Evolutionary conservation across 2,329 filamentous ascomycete species (phyloP).

Genomic region (Pseudogymnoascus sp.): DNA sequence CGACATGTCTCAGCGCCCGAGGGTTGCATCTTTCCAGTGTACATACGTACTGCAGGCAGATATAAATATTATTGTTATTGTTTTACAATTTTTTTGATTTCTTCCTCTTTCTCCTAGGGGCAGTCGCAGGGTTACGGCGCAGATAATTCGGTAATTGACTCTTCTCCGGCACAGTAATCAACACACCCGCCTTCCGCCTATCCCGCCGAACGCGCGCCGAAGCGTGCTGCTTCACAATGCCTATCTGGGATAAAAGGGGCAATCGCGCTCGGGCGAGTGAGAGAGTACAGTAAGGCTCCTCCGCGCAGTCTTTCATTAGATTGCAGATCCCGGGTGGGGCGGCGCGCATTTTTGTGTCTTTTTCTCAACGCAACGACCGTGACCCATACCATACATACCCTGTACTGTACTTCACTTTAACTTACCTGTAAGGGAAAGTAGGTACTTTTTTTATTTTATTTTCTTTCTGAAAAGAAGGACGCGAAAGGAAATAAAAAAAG

Average conservation of each 20-base stretch:
- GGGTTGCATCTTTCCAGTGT: neutral
- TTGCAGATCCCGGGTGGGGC: conserved; percentile 4
- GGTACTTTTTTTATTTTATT: neutral
- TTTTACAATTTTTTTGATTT: neutral
- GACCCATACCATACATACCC: neutral
- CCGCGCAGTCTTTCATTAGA: neutral
- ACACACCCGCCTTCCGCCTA: neutral
- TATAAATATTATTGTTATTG: conserved; percentile 7
- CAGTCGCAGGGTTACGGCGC: neutral
- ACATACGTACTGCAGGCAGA: neutral
- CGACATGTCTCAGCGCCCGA: neutral
- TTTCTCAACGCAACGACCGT: conserved; percentile 3
- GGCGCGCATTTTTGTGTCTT: neutral
- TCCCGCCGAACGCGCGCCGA: neutral
- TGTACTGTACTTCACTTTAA: neutral
- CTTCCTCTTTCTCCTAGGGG: neutral
- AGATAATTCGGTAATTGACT: neutral
- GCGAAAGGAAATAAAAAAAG: neutral
- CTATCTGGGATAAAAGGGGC: neutral
- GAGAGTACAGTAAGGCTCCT: conserved; percentile 6
- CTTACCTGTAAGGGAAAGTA: neutral
- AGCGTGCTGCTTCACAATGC: neutral
- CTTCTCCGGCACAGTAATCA: neutral
- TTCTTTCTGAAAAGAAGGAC: neutral
- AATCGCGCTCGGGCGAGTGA: conserved; percentile 3